Percentiles rank a stretch among this genome's conserved stretches.
Evolutionary conservation across 352 stramenopile species (phyloP).

Genomic region (Phytopythium vexans): DNA sequence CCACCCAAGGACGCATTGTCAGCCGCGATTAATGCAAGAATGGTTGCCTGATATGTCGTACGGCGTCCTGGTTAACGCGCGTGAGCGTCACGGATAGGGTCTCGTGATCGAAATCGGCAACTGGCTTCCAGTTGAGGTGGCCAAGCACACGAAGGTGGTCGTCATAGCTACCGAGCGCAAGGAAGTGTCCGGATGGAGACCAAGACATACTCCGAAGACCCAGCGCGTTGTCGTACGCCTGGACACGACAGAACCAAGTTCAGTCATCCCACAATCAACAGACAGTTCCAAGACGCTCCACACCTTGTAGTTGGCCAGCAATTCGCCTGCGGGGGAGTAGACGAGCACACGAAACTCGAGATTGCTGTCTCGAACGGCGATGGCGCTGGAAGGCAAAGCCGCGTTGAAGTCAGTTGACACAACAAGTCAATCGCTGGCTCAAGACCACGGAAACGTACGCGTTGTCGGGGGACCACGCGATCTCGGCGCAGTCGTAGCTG

Average conservation of each 20-base stretch:
- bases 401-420: background rate
- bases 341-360: slow-evolving; percentile 74
- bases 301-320: slow-evolving; percentile 75
- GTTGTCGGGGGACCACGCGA: slow-evolving; percentile 67
- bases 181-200: slow-evolving; percentile 74
- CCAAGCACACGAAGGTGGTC: slow-evolving; percentile 73
- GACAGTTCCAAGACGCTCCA: background rate
- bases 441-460: slow-evolving; percentile 28
- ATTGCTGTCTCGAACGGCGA: slow-evolving; percentile 67
- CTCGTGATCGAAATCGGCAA: slow-evolving; percentile 75
- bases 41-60: slow-evolving; percentile 7
- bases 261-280: background rate
- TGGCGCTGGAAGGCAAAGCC: slow-evolving; percentile 19
- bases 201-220: slow-evolving; percentile 72
- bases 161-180: slow-evolving; percentile 78
- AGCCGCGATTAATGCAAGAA: background rate
- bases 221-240: slow-evolving; percentile 80
- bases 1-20: background rate
- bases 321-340: slow-evolving; percentile 57
- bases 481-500: slow-evolving; percentile 79
- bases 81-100: slow-evolving; percentile 38
- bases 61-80: slow-evolving; percentile 43
- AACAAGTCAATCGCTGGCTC: background rate
- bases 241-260: background rate
- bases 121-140: slow-evolving; percentile 72